Percentiles rank a stretch among this genome's conserved stretches.
phyloP scores from a whole-genome alignment of 768 basidiomycete species.

The Lentinula sp. region DNA sequence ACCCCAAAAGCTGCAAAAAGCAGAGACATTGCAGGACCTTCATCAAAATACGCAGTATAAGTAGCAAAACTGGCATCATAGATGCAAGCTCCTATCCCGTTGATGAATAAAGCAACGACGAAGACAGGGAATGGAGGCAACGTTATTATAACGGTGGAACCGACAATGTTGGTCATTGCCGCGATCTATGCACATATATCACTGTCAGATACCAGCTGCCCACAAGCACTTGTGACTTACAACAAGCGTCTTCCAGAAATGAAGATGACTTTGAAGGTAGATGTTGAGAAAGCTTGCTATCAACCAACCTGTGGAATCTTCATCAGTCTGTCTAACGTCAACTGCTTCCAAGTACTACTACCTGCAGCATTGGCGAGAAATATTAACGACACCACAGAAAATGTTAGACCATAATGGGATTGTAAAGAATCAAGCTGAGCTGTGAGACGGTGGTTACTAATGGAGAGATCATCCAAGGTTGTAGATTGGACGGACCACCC shows the following conservation, averaged over 20 bases:
- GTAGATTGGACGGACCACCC: not conserved
- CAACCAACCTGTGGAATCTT: not conserved
- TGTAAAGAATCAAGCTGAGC: not conserved
- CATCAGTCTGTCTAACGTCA: too few relatives aligned
- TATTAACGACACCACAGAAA: not conserved
- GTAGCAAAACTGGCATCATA: not conserved
- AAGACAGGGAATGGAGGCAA: not conserved
- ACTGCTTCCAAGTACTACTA: not conserved
- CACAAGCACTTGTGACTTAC: not conserved
- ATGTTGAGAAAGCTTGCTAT: not conserved
- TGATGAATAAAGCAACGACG: not conserved
- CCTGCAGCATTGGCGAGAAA: not conserved
- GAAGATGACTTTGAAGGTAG: not conserved
- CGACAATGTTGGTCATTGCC: not conserved
- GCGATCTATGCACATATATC: not conserved
- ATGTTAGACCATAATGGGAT: not conserved
- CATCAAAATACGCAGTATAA: not conserved
- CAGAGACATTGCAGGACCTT: not conserved
- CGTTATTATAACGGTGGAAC: not conserved
- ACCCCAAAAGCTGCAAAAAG: not conserved
- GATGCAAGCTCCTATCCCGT: not conserved
- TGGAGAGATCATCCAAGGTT: not conserved
- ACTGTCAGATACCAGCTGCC: not conserved
- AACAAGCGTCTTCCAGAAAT: not conserved
- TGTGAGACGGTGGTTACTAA: not conserved